Percentiles rank a stretch among this genome's conserved stretches.
Conservation (phyloP, 441 rosid genomes). For the Capsella rubella region DNA sequence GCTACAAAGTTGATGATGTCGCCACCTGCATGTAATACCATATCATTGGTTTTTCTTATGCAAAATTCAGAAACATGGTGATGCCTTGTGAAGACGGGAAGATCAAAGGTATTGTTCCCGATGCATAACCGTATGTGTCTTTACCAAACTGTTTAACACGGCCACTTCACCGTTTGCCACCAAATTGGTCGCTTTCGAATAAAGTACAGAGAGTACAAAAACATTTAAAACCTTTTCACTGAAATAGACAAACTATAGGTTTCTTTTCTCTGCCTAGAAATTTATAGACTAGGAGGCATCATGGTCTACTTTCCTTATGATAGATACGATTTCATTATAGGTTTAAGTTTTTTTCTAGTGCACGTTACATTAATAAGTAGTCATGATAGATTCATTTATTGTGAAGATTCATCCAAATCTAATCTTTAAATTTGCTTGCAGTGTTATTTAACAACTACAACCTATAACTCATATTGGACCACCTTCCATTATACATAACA, state of each 20-base stretch:
- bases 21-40: not conserved
- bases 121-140: not conserved
- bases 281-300: slow-evolving; percentile 8
- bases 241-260: slow-evolving; percentile 5
- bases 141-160: not conserved
- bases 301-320: slow-evolving; percentile 14
- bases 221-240: not conserved
- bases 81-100: not conserved
- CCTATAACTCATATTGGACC: slow-evolving; percentile 26
- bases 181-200: slow-evolving; percentile 3
- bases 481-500: slow-evolving; percentile 10
- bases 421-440: slow-evolving; percentile 29
- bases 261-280: slow-evolving; percentile 23
- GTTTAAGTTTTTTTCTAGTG: not conserved
- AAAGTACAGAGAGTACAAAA: not conserved
- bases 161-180: not conserved
- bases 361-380: not conserved
- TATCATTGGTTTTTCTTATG: not conserved
- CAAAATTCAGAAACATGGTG: not conserved
- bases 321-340: slow-evolving; percentile 14
- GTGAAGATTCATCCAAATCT: slow-evolving; percentile 41
- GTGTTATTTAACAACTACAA: slow-evolving; percentile 21
- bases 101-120: not conserved
- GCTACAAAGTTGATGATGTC: not conserved
- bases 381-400: slow-evolving; percentile 27